Evolutionary conservation across 495 filamentous ascomycete species (phyloP), one percentile per base, ranked within the genome.

Genomic region (Hypoxylon intermedium): DNA sequence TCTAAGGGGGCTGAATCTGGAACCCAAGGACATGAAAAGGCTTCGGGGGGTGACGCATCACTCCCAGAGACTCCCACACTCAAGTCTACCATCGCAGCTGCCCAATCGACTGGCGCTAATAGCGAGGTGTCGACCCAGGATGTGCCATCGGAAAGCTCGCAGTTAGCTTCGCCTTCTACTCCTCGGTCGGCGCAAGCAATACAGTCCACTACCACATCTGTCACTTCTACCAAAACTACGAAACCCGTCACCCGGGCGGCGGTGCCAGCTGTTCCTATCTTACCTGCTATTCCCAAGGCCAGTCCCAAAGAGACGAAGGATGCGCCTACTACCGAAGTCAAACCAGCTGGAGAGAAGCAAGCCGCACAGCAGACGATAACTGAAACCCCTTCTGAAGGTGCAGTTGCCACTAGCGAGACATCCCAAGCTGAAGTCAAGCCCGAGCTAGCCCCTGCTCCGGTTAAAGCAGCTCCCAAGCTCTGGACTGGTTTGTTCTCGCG

Each of bases 401-500:
- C 36, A 21, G 59, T 44, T 31, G 53, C 46, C 5, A 49, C 65
- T 1, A 6, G 62, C 4, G 49, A 70, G 11, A 55, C 42, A 2
- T 12, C 63, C 18, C n/a, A 69, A 18, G 56, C 61, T 12, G 71
- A 77, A 57, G 53, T 68, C 12, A 66, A 75, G 28, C 53, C 63
- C 5, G 70, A 55, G 7, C 34, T 53, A 12, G 72, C 79, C 11
- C 67, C 80, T 37, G 72, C 72, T 16, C 70, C 82, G 23, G 58
- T 75, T 2, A 77, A 74, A 34, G 56, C 75, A 3, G 72, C 70
- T 37, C 87, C 88, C 2, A 92, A 90, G 69, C 86, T 87, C 3
- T 95, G 91, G 91, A 86, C 90, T 7, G 88, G 88, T 40, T 74
- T 95, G 13, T 85, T 93, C 36, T 75, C 85, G 33, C 80, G 81